A percentile compares a stretch with the other conserved stretches of the same genome.
Conservation (phyloP, 2,329 filamentous ascomycete genomes). For the Paramyrothecium roridum region DNA sequence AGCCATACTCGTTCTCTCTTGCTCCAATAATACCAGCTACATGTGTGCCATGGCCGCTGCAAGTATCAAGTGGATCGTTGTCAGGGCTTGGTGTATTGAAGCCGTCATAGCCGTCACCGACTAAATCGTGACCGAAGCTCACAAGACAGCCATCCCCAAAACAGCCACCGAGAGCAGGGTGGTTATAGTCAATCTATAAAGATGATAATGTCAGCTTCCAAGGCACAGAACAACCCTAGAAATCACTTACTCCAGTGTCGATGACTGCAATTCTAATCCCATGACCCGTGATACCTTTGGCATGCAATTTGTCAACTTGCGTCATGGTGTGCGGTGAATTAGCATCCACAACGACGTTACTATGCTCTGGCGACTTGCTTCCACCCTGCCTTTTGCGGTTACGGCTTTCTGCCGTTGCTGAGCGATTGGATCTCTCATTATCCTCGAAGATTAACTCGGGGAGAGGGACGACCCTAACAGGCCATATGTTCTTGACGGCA, state of each 20-base stretch:
- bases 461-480: constrained; percentile 11
- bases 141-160: constrained; percentile 57
- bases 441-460: too few species aligned
- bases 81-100: constrained; percentile 31
- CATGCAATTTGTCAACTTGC: constrained; percentile 46
- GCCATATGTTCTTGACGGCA: constrained; percentile 23
- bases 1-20: constrained; percentile 42
- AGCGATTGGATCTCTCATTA: too few species aligned
- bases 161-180: constrained; percentile 60
- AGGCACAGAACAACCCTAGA: neutral
- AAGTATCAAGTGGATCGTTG: constrained; percentile 45
- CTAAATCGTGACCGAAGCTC: constrained; percentile 49
- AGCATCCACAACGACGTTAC: too few species aligned
- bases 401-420: too few species aligned
- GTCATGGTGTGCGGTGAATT: constrained; percentile 44
- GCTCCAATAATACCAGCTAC: constrained; percentile 59
- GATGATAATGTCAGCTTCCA: neutral
- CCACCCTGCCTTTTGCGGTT: too few species aligned
- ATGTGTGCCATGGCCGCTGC: constrained; percentile 54
- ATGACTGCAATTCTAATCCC: constrained; percentile 47
- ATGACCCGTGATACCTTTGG: constrained; percentile 39
- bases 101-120: constrained; percentile 43
- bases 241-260: constrained; percentile 42
- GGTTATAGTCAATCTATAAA: constrained; percentile 49
- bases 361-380: too few species aligned